Conservation (phyloP, 176 grass and related monocot genomes). For the Ensete ventricosum region DNA sequence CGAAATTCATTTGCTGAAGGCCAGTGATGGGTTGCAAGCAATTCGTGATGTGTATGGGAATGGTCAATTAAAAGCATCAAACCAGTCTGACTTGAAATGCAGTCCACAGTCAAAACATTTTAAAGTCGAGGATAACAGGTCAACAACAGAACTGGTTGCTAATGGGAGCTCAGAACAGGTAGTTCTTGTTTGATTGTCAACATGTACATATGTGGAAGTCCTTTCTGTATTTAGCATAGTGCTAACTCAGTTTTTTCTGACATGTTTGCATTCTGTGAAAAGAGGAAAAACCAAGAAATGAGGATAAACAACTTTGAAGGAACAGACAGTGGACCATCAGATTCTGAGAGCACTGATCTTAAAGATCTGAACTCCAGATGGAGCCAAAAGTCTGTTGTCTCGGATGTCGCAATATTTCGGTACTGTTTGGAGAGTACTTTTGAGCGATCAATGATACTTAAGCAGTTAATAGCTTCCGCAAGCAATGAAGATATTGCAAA, state of each 20-base stretch:
- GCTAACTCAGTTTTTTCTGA: not conserved
- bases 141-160: slow-evolving; percentile 5
- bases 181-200: not conserved
- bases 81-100: slow-evolving; percentile 25
- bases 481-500: slow-evolving; percentile 54
- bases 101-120: slow-evolving; percentile 28
- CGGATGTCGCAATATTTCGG: slow-evolving; percentile 61
- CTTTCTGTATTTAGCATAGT: not conserved
- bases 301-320: slow-evolving; percentile 37
- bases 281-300: slow-evolving; percentile 29
- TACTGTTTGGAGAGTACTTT: slow-evolving; percentile 69
- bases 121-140: slow-evolving; percentile 34
- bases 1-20: slow-evolving; percentile 34
- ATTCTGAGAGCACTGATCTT: slow-evolving; percentile 60
- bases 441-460: slow-evolving; percentile 64
- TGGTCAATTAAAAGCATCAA: slow-evolving; percentile 19
- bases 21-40: slow-evolving; percentile 25
- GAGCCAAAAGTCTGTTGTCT: slow-evolving; percentile 31
- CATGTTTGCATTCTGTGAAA: slow-evolving; percentile 11
- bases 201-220: not conserved
- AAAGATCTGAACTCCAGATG: slow-evolving; percentile 41
- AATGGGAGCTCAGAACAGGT: slow-evolving; percentile 37
- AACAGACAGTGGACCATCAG: slow-evolving; percentile 46
- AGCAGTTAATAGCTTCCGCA: slow-evolving; percentile 32
- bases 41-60: slow-evolving; percentile 32